Evolutionary conservation across 192 early-diverging fungal genomes (phyloP), one percentile per base, ranked within the genome.

Genomic region (Rhizophlyctis rosea): DNA sequence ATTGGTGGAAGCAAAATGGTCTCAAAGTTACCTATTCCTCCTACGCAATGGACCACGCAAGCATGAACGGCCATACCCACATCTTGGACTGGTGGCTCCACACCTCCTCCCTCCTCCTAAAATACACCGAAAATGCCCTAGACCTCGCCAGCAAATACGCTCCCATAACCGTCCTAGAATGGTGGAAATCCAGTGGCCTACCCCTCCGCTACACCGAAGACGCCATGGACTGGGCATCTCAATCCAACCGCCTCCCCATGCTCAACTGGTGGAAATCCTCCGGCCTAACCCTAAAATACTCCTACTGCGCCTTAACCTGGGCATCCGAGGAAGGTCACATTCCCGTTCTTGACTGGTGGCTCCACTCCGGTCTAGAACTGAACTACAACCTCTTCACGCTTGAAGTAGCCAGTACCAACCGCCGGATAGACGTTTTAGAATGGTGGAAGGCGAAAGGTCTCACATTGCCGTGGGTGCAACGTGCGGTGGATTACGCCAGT

Each of bases 281-380:
- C 16, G 16, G 28, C 34, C 24, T 60, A 16, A 0, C 33, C 4
- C 5, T 60, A 0, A 60, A n/a, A 47, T 60, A 16, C 34, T 24
- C 58, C 16, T 21, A 3, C 11, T 28, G 29, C 11, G 39, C 58
- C 33, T 3, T 60, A 11, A 36, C 33, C 39, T 16, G 7, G 4
- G 58, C 58, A 11, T 44, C 34, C 16, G 39, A 34, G n/a, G 44
- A 60, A 28, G 58, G 39, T 18, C 1, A 60, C 23, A 28, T 47
- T 11, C 11, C n/a, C 21, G 58, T 60, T 24, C 34, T 60, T 4
- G 34, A 60, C 11, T 60, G 58, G 58, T 60, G 58, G 58, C 3
- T 50, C 7, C 11, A 53, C 25, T 28, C 29, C 30, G 47, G 58
- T 13, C 9, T 34, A 21, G 35, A 60, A 24, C 16, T 60, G 14